These are phyloP conservation scores for Oxytropis ochrocephala DNA, from an alignment of 306 rosid species.

Conservation along the genomic window DNA sequence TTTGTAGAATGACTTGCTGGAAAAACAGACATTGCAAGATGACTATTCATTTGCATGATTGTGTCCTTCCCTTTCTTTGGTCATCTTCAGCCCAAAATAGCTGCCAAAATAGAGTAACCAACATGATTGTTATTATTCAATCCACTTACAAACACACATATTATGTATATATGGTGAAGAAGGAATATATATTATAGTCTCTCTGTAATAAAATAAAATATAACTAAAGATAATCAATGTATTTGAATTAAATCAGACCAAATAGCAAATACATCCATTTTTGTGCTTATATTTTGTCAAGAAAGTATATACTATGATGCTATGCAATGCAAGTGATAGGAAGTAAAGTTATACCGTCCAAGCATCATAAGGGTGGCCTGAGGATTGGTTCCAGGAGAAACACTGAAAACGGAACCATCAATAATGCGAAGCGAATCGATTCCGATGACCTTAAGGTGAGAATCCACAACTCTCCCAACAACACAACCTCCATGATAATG, in stretches of 20 bases:
- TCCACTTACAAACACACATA: not conserved
- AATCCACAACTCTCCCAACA: conserved; percentile 76
- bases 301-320: no score
- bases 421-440: conserved; percentile 56
- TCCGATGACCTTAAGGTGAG: conserved; percentile 44
- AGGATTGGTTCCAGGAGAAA: conserved; percentile 90
- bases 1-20: not conserved
- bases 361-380: conserved; percentile 92
- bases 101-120: conserved; percentile 30
- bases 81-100: conserved; percentile 49
- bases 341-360: conserved; percentile 20
- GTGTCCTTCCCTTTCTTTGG: conserved; percentile 26
- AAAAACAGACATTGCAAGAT: not conserved
- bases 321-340: not conserved
- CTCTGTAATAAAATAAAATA: no score
- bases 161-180: not conserved
- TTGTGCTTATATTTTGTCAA: no score
- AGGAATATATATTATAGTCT: no score
- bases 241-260: no score
- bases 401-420: conserved; percentile 72
- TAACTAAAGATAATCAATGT: no score
- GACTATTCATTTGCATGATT: not conserved
- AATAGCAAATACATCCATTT: no score
- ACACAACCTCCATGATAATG: conserved; percentile 94
- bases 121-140: not conserved